A percentile compares a stretch with the other conserved stretches of the same genome.
Evolutionary conservation across 73 alveolate species (phyloP).

Genomic region (Blepharisma stoltei): DNA sequence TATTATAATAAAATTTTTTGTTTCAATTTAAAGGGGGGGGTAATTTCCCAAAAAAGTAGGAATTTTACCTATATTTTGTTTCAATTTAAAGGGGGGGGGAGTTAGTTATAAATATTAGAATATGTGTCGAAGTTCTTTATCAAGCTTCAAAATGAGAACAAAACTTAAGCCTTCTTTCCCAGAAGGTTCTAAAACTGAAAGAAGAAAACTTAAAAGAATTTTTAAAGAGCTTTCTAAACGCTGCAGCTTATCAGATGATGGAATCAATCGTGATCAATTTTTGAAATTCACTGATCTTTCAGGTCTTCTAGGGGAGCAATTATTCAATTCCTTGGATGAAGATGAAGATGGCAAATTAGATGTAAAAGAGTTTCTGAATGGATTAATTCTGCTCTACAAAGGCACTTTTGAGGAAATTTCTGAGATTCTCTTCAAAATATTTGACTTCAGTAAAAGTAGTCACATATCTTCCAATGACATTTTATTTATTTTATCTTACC

Average conservation of each 20-base stretch:
- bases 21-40: too few relatives aligned
- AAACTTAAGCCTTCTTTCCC: too few relatives aligned
- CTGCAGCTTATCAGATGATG: not conserved
- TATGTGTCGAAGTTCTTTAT: too few relatives aligned
- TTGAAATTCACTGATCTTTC: slow-evolving; percentile 75
- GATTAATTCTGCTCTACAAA: slow-evolving; percentile 52
- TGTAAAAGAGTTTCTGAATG: slow-evolving; percentile 71
- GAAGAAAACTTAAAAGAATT: slow-evolving; percentile 9
- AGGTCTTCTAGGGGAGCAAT: slow-evolving; percentile 81
- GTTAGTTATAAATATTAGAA: too few relatives aligned
- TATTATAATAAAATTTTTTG: too few relatives aligned
- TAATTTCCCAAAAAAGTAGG: too few relatives aligned
- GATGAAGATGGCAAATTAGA: slow-evolving; percentile 74
- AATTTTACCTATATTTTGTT: too few relatives aligned
- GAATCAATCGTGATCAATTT: slow-evolving; percentile 41
- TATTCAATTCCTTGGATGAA: slow-evolving; percentile 68
- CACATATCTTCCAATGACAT: not conserved
- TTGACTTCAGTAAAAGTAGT: slow-evolving; percentile 3
- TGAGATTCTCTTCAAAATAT: slow-evolving; percentile 55
- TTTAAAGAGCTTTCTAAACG: slow-evolving; percentile 21
- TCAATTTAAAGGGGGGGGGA: too few relatives aligned
- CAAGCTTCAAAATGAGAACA: too few relatives aligned
- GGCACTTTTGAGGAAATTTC: slow-evolving; percentile 48
- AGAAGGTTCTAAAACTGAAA: not conserved
- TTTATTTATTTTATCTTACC: not conserved